Conservation (phyloP, 257 asterid species). For the Ilex aquifolium region DNA sequence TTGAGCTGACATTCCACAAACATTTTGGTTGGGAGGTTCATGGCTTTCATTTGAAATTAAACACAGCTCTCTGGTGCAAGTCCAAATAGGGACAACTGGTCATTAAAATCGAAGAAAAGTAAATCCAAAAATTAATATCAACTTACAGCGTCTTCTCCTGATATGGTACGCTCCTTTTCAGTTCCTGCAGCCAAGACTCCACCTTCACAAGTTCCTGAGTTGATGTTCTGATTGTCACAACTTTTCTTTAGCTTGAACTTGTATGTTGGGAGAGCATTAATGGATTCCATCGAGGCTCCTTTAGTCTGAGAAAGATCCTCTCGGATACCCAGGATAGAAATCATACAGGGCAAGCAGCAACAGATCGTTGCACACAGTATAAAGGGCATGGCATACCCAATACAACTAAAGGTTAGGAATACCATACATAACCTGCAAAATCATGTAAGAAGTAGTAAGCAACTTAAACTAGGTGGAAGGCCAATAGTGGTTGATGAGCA, state of each 20-base stretch:
- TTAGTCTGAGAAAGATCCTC: not conserved
- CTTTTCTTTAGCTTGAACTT: not conserved
- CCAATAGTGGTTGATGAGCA: no score
- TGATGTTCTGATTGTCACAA: not conserved
- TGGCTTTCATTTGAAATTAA: no score
- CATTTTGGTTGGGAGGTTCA: no score
- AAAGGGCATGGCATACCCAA: conserved; percentile 1
- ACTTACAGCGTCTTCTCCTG: conserved; percentile 1
- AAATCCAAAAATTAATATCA: no score
- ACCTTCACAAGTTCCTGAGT: not conserved
- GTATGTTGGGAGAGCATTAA: not conserved
- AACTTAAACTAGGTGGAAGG: no score
- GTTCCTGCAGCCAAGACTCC: not conserved
- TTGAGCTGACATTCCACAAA: no score
- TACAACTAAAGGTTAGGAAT: not conserved
- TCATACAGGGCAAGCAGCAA: not conserved
- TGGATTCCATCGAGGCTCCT: not conserved
- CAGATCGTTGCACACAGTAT: not conserved
- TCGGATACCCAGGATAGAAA: not conserved
- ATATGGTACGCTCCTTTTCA: not conserved
- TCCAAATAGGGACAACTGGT: no score
- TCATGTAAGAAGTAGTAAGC: no score
- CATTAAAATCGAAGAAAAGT: no score
- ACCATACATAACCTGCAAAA: not conserved
- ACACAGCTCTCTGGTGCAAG: no score